Percentiles rank a stretch among this genome's conserved stretches.
Conservation (phyloP, 208 protist species). For the Acanthamoeba lugdunensis region DNA sequence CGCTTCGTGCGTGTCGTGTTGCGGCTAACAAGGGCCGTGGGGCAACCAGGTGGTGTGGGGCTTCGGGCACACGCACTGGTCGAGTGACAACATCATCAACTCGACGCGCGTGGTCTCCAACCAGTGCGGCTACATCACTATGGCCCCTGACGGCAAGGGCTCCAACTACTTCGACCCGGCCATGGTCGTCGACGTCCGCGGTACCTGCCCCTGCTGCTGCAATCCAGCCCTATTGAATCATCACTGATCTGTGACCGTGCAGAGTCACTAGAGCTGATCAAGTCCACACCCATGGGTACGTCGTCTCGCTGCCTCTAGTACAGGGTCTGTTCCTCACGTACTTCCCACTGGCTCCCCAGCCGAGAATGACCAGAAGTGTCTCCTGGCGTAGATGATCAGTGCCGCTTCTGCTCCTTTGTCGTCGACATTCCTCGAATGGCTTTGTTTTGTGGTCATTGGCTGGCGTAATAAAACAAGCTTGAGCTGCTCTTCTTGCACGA, state of each 20-base stretch:
- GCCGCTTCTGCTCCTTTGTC: too few relatives aligned
- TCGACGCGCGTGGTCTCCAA: conserved; percentile 17
- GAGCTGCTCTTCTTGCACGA: too few relatives aligned
- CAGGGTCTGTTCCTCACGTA: too few relatives aligned
- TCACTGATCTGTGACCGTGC: background rate
- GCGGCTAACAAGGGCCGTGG: background rate
- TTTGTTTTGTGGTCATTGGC: too few relatives aligned
- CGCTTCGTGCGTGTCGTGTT: background rate
- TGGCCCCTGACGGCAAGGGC: background rate
- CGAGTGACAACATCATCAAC: conserved; percentile 49
- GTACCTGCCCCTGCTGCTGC: too few relatives aligned
- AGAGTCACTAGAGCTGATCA: background rate
- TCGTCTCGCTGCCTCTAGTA: too few relatives aligned
- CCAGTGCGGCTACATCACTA: conserved; percentile 18
- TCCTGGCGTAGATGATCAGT: too few relatives aligned
- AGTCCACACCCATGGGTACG: background rate
- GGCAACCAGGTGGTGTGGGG: background rate
- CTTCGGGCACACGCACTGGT: conserved; percentile 43
- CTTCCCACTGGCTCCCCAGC: too few relatives aligned
- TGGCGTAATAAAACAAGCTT: too few relatives aligned
- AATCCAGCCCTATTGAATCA: too few relatives aligned
- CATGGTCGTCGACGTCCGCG: background rate
- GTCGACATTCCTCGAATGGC: too few relatives aligned
- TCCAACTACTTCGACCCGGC: conserved; percentile 23
- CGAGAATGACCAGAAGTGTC: too few relatives aligned